Percentiles rank a stretch among this genome's conserved stretches.
phyloP scores from a whole-genome alignment of 192 early-diverging fungal species.

The Geosiphon pyriformis region DNA sequence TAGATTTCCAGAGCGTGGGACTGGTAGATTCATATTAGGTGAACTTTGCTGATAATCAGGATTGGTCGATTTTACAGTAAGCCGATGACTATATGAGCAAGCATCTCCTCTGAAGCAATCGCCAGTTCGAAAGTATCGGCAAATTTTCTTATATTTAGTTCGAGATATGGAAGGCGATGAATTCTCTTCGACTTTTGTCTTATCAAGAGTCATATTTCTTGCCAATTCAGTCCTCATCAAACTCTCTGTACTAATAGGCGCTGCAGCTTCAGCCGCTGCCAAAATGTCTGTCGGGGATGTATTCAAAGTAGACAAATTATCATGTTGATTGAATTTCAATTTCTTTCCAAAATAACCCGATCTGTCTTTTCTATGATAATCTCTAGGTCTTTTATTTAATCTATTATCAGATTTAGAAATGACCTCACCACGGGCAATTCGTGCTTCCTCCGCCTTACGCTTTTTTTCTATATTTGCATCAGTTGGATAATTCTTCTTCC shows the following conservation, averaged over 20 bases:
- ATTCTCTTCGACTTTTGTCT: too few relatives aligned
- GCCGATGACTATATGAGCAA: too few relatives aligned
- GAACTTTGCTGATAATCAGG: neutral
- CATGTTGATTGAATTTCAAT: neutral
- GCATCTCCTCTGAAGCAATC: too few relatives aligned
- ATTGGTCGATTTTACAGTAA: too few relatives aligned
- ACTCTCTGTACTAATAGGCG: too few relatives aligned
- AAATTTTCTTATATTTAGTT: too few relatives aligned
- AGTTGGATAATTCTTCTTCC: conserved; percentile 76
- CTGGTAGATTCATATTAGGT: neutral
- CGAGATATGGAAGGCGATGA: too few relatives aligned
- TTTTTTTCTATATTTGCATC: conserved; percentile 62
- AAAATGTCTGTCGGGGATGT: neutral
- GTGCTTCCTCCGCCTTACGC: neutral
- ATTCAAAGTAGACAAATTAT: neutral
- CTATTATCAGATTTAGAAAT: neutral
- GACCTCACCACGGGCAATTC: conserved; percentile 4
- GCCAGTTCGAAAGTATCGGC: too few relatives aligned
- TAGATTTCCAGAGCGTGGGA: conserved; percentile 1
- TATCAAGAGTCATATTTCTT: too few relatives aligned
- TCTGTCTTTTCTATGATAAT: neutral
- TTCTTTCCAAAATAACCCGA: neutral
- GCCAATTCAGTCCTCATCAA: too few relatives aligned
- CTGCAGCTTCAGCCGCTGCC: neutral
- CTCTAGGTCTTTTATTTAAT: too few relatives aligned